Percentiles rank a stretch among this genome's conserved stretches.
phyloP scores from a whole-genome alignment of 768 basidiomycete genomes.

The Suillus discolor region DNA sequence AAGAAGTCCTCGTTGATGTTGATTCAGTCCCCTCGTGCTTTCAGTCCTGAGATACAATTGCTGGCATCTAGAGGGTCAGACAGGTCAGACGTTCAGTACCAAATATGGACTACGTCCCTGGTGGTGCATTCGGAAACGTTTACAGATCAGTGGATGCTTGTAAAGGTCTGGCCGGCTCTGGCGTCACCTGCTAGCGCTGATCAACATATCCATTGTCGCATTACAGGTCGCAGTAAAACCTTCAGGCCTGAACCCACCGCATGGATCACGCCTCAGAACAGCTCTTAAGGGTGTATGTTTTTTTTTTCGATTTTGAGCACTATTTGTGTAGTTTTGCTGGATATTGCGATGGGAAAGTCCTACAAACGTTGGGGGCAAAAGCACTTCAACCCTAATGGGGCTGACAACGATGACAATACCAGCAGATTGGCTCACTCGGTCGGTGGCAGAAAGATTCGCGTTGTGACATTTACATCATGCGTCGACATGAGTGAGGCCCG shows the following conservation, averaged over 20 bases:
- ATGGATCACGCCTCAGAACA: background rate
- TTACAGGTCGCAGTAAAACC: slow-evolving; percentile 5
- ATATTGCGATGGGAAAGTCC: slow-evolving; percentile 15
- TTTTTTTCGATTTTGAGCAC: too few species aligned
- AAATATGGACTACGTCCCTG: background rate
- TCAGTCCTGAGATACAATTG: too few species aligned
- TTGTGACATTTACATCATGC: too few species aligned
- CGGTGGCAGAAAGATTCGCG: too few species aligned
- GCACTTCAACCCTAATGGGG: too few species aligned
- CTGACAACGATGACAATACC: too few species aligned
- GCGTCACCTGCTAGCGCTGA: background rate
- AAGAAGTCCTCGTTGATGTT: background rate
- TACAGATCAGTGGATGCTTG: background rate
- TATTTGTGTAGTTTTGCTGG: background rate
- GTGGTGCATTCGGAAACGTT: background rate
- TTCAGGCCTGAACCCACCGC: too few species aligned
- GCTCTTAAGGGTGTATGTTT: background rate
- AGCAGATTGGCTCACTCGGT: too few species aligned
- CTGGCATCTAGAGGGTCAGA: background rate
- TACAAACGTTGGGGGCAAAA: too few species aligned
- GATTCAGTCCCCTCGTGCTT: background rate
- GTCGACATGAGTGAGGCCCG: too few species aligned
- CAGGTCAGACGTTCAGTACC: background rate
- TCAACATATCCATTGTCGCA: background rate
- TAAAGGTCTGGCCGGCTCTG: background rate